phyloP scores from a whole-genome alignment of 768 basidiomycete species.

The Phlebiopsis gigantea region DNA sequence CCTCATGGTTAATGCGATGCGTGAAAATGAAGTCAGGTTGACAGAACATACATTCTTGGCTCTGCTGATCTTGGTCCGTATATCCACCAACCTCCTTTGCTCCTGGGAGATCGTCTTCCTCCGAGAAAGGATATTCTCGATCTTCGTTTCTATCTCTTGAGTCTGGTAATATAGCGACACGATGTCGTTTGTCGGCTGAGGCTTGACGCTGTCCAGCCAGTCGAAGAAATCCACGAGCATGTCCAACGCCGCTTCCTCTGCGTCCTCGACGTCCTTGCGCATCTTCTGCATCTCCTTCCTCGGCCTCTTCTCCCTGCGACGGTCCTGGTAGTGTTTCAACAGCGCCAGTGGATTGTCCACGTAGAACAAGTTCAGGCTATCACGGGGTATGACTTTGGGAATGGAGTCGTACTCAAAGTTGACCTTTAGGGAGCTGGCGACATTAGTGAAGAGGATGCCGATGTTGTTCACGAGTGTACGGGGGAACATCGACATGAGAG shows the following conservation, averaged over 20 bases:
- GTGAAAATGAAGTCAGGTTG: neutral
- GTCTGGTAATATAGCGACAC: no score
- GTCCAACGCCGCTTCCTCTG: no score
- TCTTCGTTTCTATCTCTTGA: no score
- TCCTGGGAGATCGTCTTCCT: neutral
- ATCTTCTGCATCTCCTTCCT: neutral
- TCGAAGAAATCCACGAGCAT: no score
- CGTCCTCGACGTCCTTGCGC: no score
- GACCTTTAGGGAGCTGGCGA: neutral
- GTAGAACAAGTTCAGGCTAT: neutral
- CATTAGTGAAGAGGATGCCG: neutral
- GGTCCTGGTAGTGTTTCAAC: neutral
- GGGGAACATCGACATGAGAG: neutral
- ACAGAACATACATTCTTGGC: neutral
- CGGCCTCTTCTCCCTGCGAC: no score
- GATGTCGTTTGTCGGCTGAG: no score
- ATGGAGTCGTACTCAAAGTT: neutral
- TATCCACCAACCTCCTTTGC: neutral
- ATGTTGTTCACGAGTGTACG: neutral
- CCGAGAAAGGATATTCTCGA: neutral
- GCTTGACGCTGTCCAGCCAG: no score
- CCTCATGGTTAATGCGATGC: neutral
- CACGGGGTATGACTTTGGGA: neutral
- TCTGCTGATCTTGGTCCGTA: neutral
- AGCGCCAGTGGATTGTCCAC: neutral